Evolutionary conservation across 2,329 filamentous ascomycete species (phyloP).

Genomic region (Parastagonospora nodorum): DNA sequence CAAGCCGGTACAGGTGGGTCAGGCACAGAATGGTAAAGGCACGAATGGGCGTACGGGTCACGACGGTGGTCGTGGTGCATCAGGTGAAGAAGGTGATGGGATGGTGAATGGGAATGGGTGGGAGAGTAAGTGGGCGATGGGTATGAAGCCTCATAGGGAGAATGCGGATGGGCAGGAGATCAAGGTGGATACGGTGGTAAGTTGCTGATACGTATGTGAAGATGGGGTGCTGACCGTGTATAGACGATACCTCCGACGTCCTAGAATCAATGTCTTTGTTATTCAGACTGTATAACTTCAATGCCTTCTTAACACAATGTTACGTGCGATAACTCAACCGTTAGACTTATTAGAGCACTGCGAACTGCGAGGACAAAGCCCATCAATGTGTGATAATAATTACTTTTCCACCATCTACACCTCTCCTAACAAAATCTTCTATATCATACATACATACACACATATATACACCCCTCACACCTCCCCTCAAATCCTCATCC

Average conservation of each 20-base stretch:
- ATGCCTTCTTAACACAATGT: too few relatives aligned
- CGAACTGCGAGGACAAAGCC: too few relatives aligned
- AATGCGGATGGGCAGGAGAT: background rate
- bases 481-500: slow-evolving; percentile 29
- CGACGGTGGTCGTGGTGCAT: slow-evolving; percentile 1
- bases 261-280: too few relatives aligned
- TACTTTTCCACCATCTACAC: too few relatives aligned
- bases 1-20: background rate
- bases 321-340: too few relatives aligned
- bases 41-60: slow-evolving; percentile 1
- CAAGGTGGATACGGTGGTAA: slow-evolving; percentile 1
- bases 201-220: background rate
- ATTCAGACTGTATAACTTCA: too few relatives aligned
- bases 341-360: too few relatives aligned
- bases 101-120: slow-evolving; percentile 13
- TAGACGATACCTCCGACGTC: too few relatives aligned
- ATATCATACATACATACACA: background rate
- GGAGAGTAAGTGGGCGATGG: slow-evolving; percentile 20
- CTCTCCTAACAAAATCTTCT: background rate
- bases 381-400: too few relatives aligned
- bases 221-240: too few relatives aligned
- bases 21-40: background rate
- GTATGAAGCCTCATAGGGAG: background rate
- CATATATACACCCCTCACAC: background rate
- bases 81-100: slow-evolving; percentile 1